A percentile compares a stretch with the other conserved stretches of the same genome.
phyloP scores from a whole-genome alignment of 345 rosid species.

The Gossypium australe region DNA sequence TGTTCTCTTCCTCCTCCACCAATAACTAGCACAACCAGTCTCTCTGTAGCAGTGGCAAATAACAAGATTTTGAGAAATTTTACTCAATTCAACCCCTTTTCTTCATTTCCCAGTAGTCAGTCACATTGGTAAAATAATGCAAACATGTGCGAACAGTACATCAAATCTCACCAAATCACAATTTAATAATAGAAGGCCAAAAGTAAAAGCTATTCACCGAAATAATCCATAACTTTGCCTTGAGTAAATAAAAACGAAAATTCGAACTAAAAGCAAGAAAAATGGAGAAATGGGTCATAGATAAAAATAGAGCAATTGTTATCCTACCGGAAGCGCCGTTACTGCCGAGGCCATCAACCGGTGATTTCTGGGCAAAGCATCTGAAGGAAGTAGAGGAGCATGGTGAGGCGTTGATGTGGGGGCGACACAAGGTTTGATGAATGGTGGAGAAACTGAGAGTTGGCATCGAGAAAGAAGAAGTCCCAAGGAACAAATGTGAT shows the following conservation, averaged over 20 bases:
- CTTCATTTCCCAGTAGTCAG: neutral
- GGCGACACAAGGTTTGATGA: constrained; percentile 10
- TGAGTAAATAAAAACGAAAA: neutral
- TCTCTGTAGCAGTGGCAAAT: constrained; percentile 37
- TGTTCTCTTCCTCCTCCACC: constrained; percentile 99
- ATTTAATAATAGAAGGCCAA: neutral
- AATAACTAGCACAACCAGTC: constrained; percentile 67
- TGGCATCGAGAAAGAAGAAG: constrained; percentile 18
- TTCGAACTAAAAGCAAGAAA: neutral
- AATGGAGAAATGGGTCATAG: neutral
- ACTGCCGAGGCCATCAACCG: neutral
- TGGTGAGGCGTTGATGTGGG: constrained; percentile 6
- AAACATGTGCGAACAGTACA: neutral
- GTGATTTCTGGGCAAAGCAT: neutral
- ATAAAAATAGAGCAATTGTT: neutral
- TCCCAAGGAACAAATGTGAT: neutral
- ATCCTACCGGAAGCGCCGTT: neutral
- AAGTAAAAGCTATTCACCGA: neutral
- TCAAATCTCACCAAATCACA: neutral
- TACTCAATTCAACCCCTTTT: neutral
- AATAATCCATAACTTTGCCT: neutral
- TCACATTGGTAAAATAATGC: neutral
- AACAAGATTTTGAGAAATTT: neutral
- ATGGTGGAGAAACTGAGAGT: constrained; percentile 23
- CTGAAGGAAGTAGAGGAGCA: constrained; percentile 11